phyloP scores from a whole-genome alignment of 306 rosid species.

The Corylus heterophylla region DNA sequence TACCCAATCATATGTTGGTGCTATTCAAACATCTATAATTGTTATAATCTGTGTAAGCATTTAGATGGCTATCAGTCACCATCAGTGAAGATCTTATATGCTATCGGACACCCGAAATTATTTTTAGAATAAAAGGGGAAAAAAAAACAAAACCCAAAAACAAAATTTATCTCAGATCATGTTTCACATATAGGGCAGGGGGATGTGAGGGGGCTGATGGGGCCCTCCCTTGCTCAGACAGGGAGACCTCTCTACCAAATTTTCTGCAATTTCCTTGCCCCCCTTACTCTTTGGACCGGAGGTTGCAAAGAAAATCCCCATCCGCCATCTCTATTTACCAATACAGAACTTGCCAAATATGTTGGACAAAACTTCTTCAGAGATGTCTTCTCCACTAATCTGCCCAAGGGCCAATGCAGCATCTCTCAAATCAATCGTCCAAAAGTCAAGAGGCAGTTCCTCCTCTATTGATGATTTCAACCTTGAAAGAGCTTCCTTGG shows the following conservation, averaged over 20 bases:
- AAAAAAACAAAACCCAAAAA: not conserved
- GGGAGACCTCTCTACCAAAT: no score
- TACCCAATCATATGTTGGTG: no score
- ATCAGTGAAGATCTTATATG: no score
- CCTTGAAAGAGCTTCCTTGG: constrained; percentile 79
- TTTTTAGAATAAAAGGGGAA: not conserved
- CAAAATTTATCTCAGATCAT: not conserved
- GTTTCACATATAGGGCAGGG: no score
- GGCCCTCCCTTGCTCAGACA: no score
- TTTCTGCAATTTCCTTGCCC: no score
- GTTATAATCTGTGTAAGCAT: not conserved
- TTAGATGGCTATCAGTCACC: no score
- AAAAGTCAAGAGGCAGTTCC: constrained; percentile 84
- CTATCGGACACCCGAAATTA: not conserved
- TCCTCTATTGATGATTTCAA: constrained; percentile 75
- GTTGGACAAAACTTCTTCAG: constrained; percentile 85
- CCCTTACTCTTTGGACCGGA: no score
- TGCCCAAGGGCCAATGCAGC: constrained; percentile 87
- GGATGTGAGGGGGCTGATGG: no score
- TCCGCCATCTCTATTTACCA: constrained; percentile 52
- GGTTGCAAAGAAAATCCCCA: no score
- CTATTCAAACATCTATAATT: no score
- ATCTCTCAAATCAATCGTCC: constrained; percentile 94
- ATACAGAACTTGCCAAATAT: constrained; percentile 90
- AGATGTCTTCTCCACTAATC: constrained; percentile 90